Conservation (phyloP, 179 eudicot species). For the Carnegiea gigantea region DNA sequence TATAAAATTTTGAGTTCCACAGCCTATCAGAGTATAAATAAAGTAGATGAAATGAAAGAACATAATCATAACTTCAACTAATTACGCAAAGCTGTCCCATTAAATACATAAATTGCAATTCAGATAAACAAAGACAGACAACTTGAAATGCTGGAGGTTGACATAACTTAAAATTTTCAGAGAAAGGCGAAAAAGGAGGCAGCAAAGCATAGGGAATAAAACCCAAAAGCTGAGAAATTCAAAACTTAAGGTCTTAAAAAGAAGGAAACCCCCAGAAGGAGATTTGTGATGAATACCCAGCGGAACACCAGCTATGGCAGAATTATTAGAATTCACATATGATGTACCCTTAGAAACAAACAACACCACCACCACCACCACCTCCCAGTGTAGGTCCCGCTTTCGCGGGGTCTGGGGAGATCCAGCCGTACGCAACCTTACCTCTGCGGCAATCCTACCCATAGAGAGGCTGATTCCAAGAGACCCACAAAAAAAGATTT, state of each 20-base stretch:
- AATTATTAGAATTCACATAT: background rate
- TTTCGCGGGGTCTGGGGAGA: too few relatives aligned
- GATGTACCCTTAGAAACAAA: background rate
- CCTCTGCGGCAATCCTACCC: too few relatives aligned
- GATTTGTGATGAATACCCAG: constrained; percentile 6
- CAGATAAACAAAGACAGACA: too few relatives aligned
- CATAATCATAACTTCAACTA: constrained; percentile 13
- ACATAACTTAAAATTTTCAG: background rate
- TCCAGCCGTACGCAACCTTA: too few relatives aligned
- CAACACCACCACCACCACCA: too few relatives aligned
- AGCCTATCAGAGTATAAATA: background rate
- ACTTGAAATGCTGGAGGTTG: background rate
- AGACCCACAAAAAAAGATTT: too few relatives aligned
- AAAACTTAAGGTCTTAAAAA: background rate
- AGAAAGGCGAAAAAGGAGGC: background rate
- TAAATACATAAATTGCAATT: background rate
- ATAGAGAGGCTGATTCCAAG: too few relatives aligned
- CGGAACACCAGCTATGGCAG: background rate
- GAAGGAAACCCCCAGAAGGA: constrained; percentile 12
- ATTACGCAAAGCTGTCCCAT: background rate
- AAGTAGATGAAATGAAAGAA: background rate
- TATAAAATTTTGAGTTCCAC: background rate
- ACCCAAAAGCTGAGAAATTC: background rate
- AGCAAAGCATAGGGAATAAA: constrained; percentile 10
- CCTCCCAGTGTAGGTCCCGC: too few relatives aligned